phyloP scores from a whole-genome alignment of 495 filamentous ascomycete genomes.

The Zalerion maritima region DNA sequence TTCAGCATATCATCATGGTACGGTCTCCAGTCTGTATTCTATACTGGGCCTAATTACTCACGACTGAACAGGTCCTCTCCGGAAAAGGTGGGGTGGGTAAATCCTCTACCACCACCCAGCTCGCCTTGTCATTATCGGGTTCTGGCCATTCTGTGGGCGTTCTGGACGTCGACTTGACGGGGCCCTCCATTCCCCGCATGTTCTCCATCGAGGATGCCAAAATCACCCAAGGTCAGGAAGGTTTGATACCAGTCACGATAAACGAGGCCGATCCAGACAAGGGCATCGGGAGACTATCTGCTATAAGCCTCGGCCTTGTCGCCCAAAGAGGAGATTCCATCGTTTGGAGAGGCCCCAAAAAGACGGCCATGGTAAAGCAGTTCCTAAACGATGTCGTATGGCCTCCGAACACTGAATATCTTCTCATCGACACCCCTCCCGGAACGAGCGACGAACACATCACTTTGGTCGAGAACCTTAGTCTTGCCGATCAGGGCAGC shows the following conservation, averaged over 20 bases:
- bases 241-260: constrained; percentile 79
- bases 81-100: constrained; percentile 97
- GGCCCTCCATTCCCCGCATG: constrained; percentile 88
- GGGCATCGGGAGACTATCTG: constrained; percentile 52
- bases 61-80: constrained; percentile 54
- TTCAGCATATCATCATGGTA: constrained; percentile 48
- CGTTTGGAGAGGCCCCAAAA: constrained; percentile 95
- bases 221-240: constrained; percentile 74
- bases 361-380: constrained; percentile 96
- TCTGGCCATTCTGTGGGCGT: constrained; percentile 80
- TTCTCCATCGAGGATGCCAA: constrained; percentile 79
- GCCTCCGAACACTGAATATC: constrained; percentile 71
- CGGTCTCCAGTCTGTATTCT: constrained; percentile 8
- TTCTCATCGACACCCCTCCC: constrained; percentile 90
- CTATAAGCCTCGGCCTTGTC: constrained; percentile 86
- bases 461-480: constrained; percentile 71
- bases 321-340: constrained; percentile 73
- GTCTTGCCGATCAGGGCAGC: constrained; percentile 44
- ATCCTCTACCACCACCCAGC: constrained; percentile 89
- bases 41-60: constrained; percentile 6
- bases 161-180: constrained; percentile 91
- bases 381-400: constrained; percentile 89
- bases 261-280: constrained; percentile 38
- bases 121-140: constrained; percentile 77
- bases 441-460: constrained; percentile 98